phyloP scores from a whole-genome alignment of 805 yeast genomes.

The Jamesozyma gamospora region DNA sequence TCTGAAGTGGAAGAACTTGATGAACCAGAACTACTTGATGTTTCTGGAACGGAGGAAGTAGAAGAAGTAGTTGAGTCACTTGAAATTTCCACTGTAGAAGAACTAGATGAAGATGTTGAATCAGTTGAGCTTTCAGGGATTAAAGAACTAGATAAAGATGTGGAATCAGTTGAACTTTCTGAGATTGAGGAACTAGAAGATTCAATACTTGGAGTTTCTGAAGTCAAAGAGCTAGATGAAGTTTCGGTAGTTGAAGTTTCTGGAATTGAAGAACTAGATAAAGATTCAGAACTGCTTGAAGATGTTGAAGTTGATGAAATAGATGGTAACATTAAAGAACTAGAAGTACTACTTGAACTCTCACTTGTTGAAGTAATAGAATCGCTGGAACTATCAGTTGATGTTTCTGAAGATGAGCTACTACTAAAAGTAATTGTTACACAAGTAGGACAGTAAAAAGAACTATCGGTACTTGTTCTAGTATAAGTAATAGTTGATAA shows the following conservation, averaged over 20 bases:
- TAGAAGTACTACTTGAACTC: not conserved
- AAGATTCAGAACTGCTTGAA: not conserved
- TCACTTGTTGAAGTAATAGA: not conserved
- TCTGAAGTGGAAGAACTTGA: not conserved
- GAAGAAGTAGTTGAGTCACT: conserved; percentile 1
- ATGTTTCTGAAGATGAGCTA: no score
- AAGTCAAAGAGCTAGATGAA: not conserved
- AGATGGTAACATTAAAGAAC: not conserved
- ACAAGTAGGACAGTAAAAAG: conserved; percentile 3
- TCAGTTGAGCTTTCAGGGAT: not conserved
- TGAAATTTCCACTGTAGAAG: not conserved
- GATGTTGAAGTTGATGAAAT: not conserved
- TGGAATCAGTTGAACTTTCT: not conserved
- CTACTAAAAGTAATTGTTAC: not conserved
- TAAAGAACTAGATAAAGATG: not conserved
- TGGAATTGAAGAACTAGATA: not conserved
- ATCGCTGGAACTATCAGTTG: not conserved
- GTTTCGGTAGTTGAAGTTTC: not conserved
- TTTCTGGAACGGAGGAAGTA: not conserved
- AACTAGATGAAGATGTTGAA: not conserved
- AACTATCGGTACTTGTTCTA: not conserved
- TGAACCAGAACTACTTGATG: no score
- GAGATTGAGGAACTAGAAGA: not conserved
- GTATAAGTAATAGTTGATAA: not conserved
- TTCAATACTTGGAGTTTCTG: not conserved